Conservation (phyloP, 2,329 filamentous ascomycete genomes). For the Colletotrichum sp. region DNA sequence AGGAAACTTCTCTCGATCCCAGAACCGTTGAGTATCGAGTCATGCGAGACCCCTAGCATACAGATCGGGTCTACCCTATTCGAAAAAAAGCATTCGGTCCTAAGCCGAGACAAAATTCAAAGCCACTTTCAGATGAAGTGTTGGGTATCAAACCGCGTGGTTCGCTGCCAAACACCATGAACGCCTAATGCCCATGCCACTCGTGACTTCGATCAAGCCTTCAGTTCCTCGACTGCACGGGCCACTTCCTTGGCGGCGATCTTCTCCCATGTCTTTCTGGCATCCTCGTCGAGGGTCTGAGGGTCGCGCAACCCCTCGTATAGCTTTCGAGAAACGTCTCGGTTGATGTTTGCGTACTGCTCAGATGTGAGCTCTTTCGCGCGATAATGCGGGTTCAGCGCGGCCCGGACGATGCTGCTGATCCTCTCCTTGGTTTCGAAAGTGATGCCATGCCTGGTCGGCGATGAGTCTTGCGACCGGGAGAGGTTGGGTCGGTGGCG, state of each 20-base stretch:
- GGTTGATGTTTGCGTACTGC: slow-evolving; percentile 91
- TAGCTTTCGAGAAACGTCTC: slow-evolving; percentile 84
- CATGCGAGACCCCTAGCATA: not conserved
- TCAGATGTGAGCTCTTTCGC: slow-evolving; percentile 79
- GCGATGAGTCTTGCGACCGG: slow-evolving; percentile 70
- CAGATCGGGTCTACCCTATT: not conserved
- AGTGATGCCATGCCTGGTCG: slow-evolving; percentile 68
- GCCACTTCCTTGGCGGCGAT: slow-evolving; percentile 81
- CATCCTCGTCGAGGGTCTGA: slow-evolving; percentile 66
- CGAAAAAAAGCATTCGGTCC: not conserved
- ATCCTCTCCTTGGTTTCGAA: slow-evolving; percentile 87
- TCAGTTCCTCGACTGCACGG: slow-evolving; percentile 68
- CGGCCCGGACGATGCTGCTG: slow-evolving; percentile 84
- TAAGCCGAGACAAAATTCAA: slow-evolving; percentile 6
- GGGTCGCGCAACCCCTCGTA: slow-evolving; percentile 72
- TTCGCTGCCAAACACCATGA: slow-evolving; percentile 21
- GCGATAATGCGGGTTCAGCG: slow-evolving; percentile 82
- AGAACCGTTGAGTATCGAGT: not conserved
- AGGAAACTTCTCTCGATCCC: not conserved
- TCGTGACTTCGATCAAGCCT: slow-evolving; percentile 10
- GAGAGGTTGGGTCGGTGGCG: slow-evolving; percentile 40
- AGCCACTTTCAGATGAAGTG: slow-evolving; percentile 17
- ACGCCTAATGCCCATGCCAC: slow-evolving; percentile 13
- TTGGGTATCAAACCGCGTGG: slow-evolving; percentile 22
- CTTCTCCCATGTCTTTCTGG: slow-evolving; percentile 74